Conservation (phyloP, 208 protist species). For the Acanthamoeba lugdunensis region DNA sequence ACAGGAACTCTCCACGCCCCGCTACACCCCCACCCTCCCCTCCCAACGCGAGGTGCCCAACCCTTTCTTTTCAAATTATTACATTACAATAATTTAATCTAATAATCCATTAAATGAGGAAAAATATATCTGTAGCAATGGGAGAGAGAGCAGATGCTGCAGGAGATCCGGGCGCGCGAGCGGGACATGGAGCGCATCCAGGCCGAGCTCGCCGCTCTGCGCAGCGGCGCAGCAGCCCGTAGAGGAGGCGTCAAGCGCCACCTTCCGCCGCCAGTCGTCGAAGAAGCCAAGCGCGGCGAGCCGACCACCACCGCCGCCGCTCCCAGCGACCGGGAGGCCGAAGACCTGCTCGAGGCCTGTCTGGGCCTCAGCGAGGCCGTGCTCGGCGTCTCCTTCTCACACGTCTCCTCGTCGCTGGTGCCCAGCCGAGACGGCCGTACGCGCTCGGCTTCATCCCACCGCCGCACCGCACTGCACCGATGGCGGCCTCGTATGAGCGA, state of each 20-base stretch:
- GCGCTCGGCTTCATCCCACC: neutral
- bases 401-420: neutral
- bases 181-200: neutral
- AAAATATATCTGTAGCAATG: neutral
- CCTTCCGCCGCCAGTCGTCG: neutral
- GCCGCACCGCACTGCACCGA: too few species aligned
- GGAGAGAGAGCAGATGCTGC: neutral
- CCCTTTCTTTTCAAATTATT: too few species aligned
- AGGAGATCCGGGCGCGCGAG: neutral
- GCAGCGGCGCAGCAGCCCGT: neutral
- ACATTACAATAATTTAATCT: neutral
- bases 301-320: neutral
- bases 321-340: neutral
- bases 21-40: neutral
- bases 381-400: neutral
- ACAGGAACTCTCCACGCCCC: neutral
- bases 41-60: neutral
- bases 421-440: neutral
- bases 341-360: neutral
- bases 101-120: neutral
- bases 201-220: neutral
- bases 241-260: too few species aligned
- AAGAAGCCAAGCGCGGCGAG: neutral
- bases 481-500: too few species aligned
- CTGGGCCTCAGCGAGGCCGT: neutral